These are phyloP conservation scores for Mangifera indica DNA, from an alignment of 345 rosid genomes.

Conservation along the genomic window DNA sequence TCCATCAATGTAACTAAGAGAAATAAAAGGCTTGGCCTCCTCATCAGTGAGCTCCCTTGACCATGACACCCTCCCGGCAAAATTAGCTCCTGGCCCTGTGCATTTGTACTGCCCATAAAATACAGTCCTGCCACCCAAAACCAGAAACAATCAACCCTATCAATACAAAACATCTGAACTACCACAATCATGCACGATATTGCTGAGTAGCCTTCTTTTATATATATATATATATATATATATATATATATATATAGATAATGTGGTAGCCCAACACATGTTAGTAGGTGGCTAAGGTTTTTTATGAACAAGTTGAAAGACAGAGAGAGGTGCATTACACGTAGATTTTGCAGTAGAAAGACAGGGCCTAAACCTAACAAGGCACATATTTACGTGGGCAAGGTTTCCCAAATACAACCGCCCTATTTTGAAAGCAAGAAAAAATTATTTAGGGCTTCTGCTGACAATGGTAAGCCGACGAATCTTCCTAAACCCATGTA, in stretches of 20 bases:
- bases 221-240: too few relatives aligned
- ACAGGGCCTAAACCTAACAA: neutral
- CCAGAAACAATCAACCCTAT: conserved; percentile 2
- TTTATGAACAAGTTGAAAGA: neutral
- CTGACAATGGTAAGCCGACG: conserved; percentile 18
- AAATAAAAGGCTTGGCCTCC: conserved; percentile 86
- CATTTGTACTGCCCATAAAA: conserved; percentile 96
- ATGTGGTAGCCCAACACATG: neutral
- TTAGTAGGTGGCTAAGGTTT: neutral
- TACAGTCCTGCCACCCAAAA: conserved; percentile 64
- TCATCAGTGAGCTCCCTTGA: conserved; percentile 80
- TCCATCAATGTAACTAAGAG: conserved; percentile 81
- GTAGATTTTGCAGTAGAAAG: conserved; percentile 30
- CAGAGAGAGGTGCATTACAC: conserved; percentile 35
- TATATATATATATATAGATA: too few relatives aligned
- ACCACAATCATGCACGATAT: too few relatives aligned
- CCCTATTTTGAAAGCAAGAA: conserved; percentile 2
- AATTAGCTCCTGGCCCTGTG: conserved; percentile 80
- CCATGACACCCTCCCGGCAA: conserved; percentile 88
- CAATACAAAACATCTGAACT: neutral
- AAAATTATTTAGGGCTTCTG: neutral
- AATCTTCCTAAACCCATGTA: conserved; percentile 20
- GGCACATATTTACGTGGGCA: neutral
- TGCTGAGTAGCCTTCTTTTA: too few relatives aligned
- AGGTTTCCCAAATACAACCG: neutral